Evolutionary conservation across 805 yeast species (phyloP), one percentile per base, ranked within the genome.

Genomic region (Candida orba): DNA sequence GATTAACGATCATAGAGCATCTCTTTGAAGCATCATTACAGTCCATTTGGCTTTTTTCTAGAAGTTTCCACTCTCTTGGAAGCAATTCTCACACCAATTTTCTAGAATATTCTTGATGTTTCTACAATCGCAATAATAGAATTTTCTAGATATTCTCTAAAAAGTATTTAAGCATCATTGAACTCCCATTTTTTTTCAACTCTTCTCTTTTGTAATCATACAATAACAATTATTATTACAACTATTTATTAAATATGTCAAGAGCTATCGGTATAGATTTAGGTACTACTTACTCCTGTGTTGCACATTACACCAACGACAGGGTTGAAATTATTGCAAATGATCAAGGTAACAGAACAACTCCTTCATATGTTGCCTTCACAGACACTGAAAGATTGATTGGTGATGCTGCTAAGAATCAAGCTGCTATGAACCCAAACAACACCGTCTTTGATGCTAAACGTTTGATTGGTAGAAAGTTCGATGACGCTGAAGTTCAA

Each of bases 351-450:
- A 90, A 91, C 78, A 85, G 97, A 76, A 91, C 95, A 50, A 90
- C 97, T 17, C 97, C 97, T 32, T 89, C 97, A 31, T 90, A 85
- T 65, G 97, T 91, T 50, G 96, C 95, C 41, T 90, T 90, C 79
- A 88, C 95, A 27, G 96, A 88, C 63, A 77, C 90, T 34, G 98
- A 91, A 73, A 84, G 96, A 72, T 76, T 89, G 60, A 89, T 89
- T 58, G 96, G 96, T 68, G 96, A 89, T 71, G 95, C 97, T 56
- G 98, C 97, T 49, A 91, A 91, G 81, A 90, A 91, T 71, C 97
- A 91, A 73, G 96, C 96, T 45, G 96, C 97, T 53, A 85, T 90
- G 81, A 91, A 91, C 73, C 97, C 97, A 42, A 55, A 72, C 48
- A 90, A 90, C 77, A 90, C 97, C 37, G 90, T 90, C 49, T 90